Percentiles rank a stretch among this genome's conserved stretches.
These are phyloP conservation scores for Madurella mycetomatis DNA, from an alignment of 2,329 filamentous ascomycete species.

Conservation along the genomic window DNA sequence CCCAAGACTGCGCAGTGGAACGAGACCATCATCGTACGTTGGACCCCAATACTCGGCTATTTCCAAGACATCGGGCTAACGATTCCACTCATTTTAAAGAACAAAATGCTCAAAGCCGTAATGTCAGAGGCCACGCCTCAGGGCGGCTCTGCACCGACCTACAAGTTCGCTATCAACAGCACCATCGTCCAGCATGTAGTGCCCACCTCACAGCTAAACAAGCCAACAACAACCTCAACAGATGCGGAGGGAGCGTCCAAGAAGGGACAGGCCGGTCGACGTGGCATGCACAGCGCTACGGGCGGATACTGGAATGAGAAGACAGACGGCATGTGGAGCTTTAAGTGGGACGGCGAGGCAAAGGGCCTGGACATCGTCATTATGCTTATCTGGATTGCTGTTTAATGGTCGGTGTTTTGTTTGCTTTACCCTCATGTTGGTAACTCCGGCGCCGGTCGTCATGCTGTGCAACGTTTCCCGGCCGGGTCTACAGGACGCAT, in stretches of 20 bases:
- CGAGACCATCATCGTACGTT: conserved; percentile 79
- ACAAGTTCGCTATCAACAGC: conserved; percentile 96
- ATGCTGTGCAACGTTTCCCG: too few relatives aligned
- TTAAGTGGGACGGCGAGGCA: conserved; percentile 70
- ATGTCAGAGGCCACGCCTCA: conserved; percentile 68
- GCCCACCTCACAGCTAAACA: conserved; percentile 60
- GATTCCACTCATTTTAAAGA: not conserved
- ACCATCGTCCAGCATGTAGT: conserved; percentile 95
- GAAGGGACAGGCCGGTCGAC: conserved; percentile 71
- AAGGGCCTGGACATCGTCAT: conserved; percentile 67
- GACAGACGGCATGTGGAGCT: conserved; percentile 85
- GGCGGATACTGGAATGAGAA: conserved; percentile 89
- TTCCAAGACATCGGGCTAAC: conserved; percentile 13
- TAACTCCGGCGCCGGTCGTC: too few relatives aligned
- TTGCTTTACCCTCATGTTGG: not conserved
- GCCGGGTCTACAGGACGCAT: too few relatives aligned
- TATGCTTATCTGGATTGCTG: conserved; percentile 73
- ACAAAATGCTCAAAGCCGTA: conserved; percentile 66
- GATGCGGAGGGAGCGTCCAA: conserved; percentile 55
- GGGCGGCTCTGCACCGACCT: conserved; percentile 56
- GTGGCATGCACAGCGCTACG: conserved; percentile 85
- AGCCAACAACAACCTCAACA: conserved; percentile 46
- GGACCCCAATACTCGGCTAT: not conserved
- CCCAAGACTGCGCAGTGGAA: conserved; percentile 84
- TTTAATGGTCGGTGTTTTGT: conserved; percentile 38